Percentiles rank a stretch among this genome's conserved stretches.
These are phyloP conservation scores for Inga laurina DNA, from an alignment of 306 rosid species.

Conservation along the genomic window DNA sequence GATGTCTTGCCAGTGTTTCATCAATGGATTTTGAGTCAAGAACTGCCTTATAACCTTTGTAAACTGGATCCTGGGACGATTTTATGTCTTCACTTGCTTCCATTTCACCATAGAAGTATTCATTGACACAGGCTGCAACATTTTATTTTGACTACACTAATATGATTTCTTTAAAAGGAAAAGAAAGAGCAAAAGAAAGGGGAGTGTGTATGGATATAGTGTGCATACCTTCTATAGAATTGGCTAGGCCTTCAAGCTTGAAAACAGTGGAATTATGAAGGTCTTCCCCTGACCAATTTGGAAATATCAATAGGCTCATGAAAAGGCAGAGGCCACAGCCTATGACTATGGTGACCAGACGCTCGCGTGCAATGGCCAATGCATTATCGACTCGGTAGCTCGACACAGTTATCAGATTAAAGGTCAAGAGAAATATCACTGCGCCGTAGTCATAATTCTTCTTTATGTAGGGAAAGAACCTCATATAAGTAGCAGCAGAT, in stretches of 20 bases:
- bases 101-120: conserved; percentile 59
- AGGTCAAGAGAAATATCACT: conserved; percentile 88
- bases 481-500: conserved; percentile 74
- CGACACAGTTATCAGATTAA: conserved; percentile 78
- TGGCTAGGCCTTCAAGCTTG: conserved; percentile 91
- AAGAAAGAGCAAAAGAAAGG: background rate
- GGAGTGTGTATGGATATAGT: background rate
- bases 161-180: background rate
- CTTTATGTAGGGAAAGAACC: conserved; percentile 90
- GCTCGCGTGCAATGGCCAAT: conserved; percentile 73
- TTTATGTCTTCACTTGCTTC: conserved; percentile 41
- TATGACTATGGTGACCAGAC: conserved; percentile 77
- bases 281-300: conserved; percentile 95
- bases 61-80: conserved; percentile 58
- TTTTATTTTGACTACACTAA: conserved; percentile 16
- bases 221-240: conserved; percentile 79
- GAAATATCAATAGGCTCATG: conserved; percentile 79
- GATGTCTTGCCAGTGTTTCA: conserved; percentile 66
- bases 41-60: conserved; percentile 83
- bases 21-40: conserved; percentile 88
- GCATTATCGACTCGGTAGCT: conserved; percentile 69
- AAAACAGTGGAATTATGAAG: conserved; percentile 71
- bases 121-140: conserved; percentile 82
- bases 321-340: conserved; percentile 87
- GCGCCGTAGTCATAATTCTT: conserved; percentile 90